Conservation (phyloP, 805 yeast genomes). For the Kodamaea hsintzibuensis region DNA sequence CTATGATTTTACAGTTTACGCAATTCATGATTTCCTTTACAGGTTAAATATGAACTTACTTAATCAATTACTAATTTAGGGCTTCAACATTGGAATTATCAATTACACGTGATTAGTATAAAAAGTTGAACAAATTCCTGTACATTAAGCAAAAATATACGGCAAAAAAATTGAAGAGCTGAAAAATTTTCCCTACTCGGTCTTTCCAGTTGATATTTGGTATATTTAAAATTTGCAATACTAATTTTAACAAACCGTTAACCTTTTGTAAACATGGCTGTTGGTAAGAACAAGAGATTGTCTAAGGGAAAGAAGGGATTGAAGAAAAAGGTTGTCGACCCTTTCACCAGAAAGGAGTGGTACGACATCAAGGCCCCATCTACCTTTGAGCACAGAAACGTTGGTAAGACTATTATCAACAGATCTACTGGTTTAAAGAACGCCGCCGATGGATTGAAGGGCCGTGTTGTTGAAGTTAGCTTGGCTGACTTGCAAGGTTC, state of each 20-base stretch:
- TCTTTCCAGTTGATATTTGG: background rate
- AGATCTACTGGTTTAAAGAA: conserved; percentile 97
- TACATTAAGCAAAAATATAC: background rate
- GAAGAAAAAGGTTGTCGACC: conserved; percentile 99
- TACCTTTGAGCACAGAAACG: conserved; percentile 97
- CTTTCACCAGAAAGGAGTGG: conserved; percentile 99
- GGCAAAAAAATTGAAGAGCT: background rate
- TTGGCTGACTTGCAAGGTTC: conserved; percentile 97
- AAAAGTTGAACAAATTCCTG: background rate
- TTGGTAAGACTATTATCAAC: conserved; percentile 98
- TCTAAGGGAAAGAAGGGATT: conserved; percentile 93
- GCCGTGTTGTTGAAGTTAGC: conserved; percentile 94
- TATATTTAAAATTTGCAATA: background rate
- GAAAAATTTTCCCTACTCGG: background rate
- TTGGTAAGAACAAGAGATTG: conserved; percentile 87
- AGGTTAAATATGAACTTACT: too few relatives aligned
- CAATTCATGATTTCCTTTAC: background rate
- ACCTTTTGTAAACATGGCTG: conserved; percentile 47
- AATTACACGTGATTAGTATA: background rate
- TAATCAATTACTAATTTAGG: too few relatives aligned
- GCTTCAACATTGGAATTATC: too few relatives aligned
- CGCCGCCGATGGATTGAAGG: conserved; percentile 98
- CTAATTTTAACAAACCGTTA: background rate
- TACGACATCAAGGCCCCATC: conserved; percentile 98
- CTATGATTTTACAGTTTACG: background rate